Conservation (phyloP, 1,284 basidiomycete species). For the Microbotryum intermedium region DNA sequence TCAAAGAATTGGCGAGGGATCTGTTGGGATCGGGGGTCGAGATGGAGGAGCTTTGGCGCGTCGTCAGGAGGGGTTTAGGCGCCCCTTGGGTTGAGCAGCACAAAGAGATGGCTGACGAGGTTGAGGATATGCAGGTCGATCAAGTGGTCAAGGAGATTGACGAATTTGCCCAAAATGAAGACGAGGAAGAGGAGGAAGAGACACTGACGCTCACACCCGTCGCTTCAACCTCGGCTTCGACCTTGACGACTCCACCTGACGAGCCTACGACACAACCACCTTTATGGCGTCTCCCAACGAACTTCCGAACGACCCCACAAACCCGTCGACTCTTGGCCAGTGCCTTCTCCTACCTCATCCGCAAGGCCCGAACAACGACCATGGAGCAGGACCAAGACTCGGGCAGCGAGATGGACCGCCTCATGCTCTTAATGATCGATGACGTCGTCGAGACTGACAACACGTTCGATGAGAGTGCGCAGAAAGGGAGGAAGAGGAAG, state of each 20-base stretch:
- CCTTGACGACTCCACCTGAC: background rate
- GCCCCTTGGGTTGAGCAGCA: slow-evolving; percentile 3
- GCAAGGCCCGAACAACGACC: slow-evolving; percentile 17
- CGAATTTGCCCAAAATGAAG: background rate
- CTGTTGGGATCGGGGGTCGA: slow-evolving; percentile 12
- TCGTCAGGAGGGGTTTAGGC: slow-evolving; percentile 16
- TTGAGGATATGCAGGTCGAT: background rate
- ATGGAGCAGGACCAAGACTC: background rate
- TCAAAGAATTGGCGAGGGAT: slow-evolving; percentile 30
- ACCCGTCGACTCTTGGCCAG: slow-evolving; percentile 32
- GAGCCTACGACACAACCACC: background rate
- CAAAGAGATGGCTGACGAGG: background rate
- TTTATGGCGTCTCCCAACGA: background rate
- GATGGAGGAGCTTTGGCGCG: slow-evolving; percentile 24
- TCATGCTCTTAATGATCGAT: slow-evolving; percentile 14
- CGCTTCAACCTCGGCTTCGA: slow-evolving; percentile 14
- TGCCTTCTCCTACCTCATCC: slow-evolving; percentile 32
- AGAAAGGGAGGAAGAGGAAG: slow-evolving; percentile 17
- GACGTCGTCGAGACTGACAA: slow-evolving; percentile 14
- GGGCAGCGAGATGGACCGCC: slow-evolving; percentile 8
- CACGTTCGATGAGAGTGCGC: slow-evolving; percentile 10
- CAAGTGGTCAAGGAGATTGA: background rate
- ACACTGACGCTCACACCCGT: slow-evolving; percentile 1
- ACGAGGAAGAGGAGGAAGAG: slow-evolving; percentile 7
- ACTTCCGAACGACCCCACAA: slow-evolving; percentile 31